Percentiles rank a stretch among this genome's conserved stretches.
These are phyloP conservation scores for Lipomyces orientalis DNA, from an alignment of 805 yeast species.

Conservation along the genomic window DNA sequence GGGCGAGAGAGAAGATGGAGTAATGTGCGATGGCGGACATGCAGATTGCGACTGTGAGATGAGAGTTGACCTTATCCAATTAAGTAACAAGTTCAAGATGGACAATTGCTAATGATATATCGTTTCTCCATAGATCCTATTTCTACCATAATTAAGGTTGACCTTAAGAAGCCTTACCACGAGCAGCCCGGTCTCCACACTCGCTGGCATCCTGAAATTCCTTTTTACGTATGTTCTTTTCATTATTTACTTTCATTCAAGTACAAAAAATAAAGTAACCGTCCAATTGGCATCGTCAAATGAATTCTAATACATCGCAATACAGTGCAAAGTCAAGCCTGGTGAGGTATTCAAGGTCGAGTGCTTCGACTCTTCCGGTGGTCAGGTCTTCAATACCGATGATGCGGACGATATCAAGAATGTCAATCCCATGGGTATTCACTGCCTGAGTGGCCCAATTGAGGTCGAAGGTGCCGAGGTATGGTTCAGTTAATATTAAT, in stretches of 20 bases:
- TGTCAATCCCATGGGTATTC: slow-evolving; percentile 54
- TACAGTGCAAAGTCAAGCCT: slow-evolving; percentile 45
- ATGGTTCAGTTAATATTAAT: not conserved
- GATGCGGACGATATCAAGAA: slow-evolving; percentile 55
- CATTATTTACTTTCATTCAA: not conserved
- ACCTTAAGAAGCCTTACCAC: slow-evolving; percentile 53
- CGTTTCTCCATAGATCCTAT: slow-evolving; percentile 36
- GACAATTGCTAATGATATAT: not conserved
- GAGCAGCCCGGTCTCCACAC: slow-evolving; percentile 58
- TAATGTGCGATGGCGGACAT: not conserved
- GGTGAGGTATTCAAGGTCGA: slow-evolving; percentile 56
- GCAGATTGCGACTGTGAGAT: not conserved
- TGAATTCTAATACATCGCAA: not conserved
- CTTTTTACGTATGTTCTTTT: slow-evolving; percentile 32
- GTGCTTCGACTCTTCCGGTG: slow-evolving; percentile 63
- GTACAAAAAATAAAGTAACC: no score
- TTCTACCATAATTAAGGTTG: slow-evolving; percentile 51
- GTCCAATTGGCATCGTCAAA: not conserved
- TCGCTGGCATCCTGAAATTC: slow-evolving; percentile 56
- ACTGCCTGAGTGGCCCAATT: slow-evolving; percentile 58
- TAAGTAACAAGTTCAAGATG: not conserved
- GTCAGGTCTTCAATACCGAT: slow-evolving; percentile 55
- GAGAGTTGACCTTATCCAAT: not conserved
- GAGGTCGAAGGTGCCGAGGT: slow-evolving; percentile 52
- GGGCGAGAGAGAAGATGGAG: not conserved